These are phyloP conservation scores for Zalerion maritima DNA, from an alignment of 495 filamentous ascomycete genomes.

Conservation along the genomic window DNA sequence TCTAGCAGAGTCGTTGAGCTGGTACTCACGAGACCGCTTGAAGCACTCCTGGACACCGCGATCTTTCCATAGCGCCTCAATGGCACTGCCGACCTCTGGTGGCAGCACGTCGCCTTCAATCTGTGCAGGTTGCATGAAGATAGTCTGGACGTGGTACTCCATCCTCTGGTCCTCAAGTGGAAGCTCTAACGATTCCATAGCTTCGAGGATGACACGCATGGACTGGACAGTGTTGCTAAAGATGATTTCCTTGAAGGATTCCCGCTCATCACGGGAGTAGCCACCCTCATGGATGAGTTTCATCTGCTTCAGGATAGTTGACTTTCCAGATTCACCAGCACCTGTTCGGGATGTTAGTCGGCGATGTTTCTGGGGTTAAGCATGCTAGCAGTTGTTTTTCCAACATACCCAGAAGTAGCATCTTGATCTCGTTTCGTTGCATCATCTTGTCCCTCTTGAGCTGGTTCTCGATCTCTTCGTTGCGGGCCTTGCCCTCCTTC, in stretches of 20 bases:
- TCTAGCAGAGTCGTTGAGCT: slow-evolving; percentile 93
- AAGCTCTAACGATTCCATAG: slow-evolving; percentile 86
- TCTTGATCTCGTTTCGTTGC: slow-evolving; percentile 97
- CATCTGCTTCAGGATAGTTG: slow-evolving; percentile 99
- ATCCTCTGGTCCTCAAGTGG: slow-evolving; percentile 74
- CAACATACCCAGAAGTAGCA: slow-evolving; percentile 87
- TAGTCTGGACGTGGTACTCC: slow-evolving; percentile 89
- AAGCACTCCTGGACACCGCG: slow-evolving; percentile 91
- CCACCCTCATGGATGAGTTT: slow-evolving; percentile 76
- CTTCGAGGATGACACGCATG: slow-evolving; percentile 90
- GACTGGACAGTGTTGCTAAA: slow-evolving; percentile 97
- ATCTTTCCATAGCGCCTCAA: slow-evolving; percentile 88
- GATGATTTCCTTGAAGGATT: slow-evolving; percentile 90
- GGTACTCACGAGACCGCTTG: slow-evolving; percentile 90
- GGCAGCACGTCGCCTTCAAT: slow-evolving; percentile 92
- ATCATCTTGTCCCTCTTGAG: slow-evolving; percentile 90
- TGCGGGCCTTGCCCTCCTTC: slow-evolving; percentile 98
- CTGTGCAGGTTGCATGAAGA: slow-evolving; percentile 90
- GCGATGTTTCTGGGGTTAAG: background rate
- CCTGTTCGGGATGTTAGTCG: slow-evolving; percentile 37
- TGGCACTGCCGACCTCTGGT: slow-evolving; percentile 84
- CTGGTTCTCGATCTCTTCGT: slow-evolving; percentile 99
- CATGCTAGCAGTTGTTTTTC: background rate
- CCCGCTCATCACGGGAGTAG: slow-evolving; percentile 63
- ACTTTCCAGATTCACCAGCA: slow-evolving; percentile 99